Evolutionary conservation across 108 stramenopile genomes (phyloP), one percentile per base, ranked within the genome.

Genomic region (Cyclotella atomus): DNA sequence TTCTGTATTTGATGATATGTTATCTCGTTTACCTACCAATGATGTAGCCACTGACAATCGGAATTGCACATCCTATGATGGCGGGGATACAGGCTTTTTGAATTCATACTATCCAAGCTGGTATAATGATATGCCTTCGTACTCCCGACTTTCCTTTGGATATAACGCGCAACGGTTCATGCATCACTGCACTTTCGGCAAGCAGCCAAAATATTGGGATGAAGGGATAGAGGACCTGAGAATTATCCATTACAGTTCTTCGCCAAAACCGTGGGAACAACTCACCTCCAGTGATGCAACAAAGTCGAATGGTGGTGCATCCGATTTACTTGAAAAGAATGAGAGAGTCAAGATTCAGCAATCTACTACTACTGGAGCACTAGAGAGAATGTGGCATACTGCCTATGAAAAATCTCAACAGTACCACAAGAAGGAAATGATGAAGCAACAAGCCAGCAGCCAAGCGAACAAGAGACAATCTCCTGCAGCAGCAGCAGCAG

Each of bases 1-100:
- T 63, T n/a, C 59, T 3, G 75, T 81, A 10, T 86, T 84, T 68
- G 65, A 73, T n/a, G 65, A 81, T 23, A 81, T 91, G 79, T 52
- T 87, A 49, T 43, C 47, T 14, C 60, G 79, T 15, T 57, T 70
- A 35, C 59, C 62, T 60, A 28, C 28, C 36, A 43, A 23, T 41
- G 73, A 54, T 38, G 9, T 24, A 14, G 47, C 57, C 9, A 61
- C 68, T 23, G 12, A 30, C 28, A 30, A 32, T 57, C 32, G 5
- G 1, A 41, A 43, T 29, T 60, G 83, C 16, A 82, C 75, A 28
- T 84, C 88, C 10, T 86, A 91, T 65, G 96, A 95, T 65, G 91
- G 91, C 16, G 90, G 92, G 19, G 94, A 95, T 59, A 95, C 92
- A n/a, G 96, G 94, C 4, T 94, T 93, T 59, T 77, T 97, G 30